Conservation (phyloP, 192 early-diverging fungal genomes). For the Allomyces macrogynus region DNA sequence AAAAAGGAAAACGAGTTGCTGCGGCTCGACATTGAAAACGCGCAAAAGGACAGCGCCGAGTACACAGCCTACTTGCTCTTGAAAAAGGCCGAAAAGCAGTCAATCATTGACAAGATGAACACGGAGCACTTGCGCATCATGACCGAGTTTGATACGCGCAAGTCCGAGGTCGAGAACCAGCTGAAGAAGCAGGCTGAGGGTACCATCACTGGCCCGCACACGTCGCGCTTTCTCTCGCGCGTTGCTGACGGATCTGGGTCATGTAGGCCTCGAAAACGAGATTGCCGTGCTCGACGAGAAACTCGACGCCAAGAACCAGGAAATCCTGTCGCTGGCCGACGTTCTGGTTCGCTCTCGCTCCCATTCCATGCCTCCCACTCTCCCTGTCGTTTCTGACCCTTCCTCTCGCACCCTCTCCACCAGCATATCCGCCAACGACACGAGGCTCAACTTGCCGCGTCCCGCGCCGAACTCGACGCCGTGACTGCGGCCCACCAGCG, state of each 20-base stretch:
- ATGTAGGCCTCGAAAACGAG: not conserved
- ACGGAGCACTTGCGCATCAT: not conserved
- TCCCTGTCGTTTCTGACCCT: not conserved
- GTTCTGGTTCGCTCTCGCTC: not conserved
- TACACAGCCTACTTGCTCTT: not conserved
- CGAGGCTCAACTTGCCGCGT: not conserved
- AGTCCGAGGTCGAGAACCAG: not conserved
- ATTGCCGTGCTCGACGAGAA: not conserved
- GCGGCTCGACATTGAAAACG: not conserved
- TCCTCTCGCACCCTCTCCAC: not conserved
- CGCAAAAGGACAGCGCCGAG: not conserved
- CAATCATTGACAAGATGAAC: not conserved
- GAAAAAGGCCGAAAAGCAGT: not conserved
- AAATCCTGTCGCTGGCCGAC: not conserved
- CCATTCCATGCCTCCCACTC: not conserved
- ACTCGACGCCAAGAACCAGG: not conserved
- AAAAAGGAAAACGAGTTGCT: conserved; percentile 1
- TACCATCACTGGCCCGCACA: too few species aligned
- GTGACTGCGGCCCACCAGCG: not conserved
- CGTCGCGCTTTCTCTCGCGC: not conserved
- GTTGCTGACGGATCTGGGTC: not conserved
- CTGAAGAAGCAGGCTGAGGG: not conserved
- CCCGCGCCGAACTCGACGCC: not conserved
- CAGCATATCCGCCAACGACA: not conserved
- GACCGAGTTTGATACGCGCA: not conserved